Evolutionary conservation across 441 rosid species (phyloP).

Genomic region (Corymbia citriodora): DNA sequence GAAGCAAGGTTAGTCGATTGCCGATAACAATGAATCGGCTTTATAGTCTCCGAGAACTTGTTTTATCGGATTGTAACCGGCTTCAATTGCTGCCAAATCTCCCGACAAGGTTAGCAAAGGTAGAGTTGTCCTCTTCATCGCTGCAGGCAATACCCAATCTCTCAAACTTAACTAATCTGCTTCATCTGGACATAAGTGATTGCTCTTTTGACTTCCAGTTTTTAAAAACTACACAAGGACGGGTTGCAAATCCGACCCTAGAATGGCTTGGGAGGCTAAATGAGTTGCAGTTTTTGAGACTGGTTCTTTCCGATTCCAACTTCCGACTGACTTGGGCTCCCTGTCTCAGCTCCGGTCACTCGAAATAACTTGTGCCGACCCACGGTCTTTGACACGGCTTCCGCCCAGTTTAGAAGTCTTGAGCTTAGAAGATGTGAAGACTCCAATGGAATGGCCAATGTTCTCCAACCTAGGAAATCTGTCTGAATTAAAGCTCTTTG

Average conservation of each 20-base stretch:
- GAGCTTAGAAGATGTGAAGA: not conserved
- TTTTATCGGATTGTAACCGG: fast-evolving
- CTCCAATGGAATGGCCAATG: not conserved
- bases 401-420: not conserved
- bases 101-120: not conserved
- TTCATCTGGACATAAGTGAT: not conserved
- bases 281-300: not conserved
- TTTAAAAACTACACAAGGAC: fast-evolving
- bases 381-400: not conserved
- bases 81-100: fast-evolving
- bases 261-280: not conserved
- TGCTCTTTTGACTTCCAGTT: fast-evolving
- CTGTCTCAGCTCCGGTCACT: not conserved
- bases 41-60: not conserved
- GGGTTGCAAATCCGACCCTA: not conserved
- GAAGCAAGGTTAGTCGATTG: not conserved
- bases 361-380: not conserved
- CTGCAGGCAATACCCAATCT: not conserved
- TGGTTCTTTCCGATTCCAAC: not conserved
- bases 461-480: not conserved
- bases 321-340: not conserved
- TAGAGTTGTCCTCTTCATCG: not conserved
- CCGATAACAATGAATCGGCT: not conserved
- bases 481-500: not conserved
- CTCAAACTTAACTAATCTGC: not conserved